Evolutionary conservation across 2,329 filamentous ascomycete species (phyloP).

Genomic region (Talaromyces sp.): DNA sequence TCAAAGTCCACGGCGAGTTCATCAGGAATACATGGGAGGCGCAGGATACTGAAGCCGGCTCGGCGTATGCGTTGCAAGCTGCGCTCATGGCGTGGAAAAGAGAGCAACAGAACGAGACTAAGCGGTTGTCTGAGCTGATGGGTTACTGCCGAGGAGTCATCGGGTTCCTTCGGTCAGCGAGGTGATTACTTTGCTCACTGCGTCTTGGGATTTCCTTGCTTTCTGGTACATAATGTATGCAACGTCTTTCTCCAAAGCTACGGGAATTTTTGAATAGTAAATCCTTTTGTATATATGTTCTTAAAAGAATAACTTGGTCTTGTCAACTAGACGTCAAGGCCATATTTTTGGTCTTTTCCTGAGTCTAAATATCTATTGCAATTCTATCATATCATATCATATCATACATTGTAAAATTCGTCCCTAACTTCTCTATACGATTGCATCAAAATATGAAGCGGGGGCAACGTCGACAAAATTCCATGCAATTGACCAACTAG

Average conservation of each 20-base stretch:
- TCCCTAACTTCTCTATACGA: constrained; percentile 18
- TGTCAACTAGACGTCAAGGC: neutral
- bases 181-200: neutral
- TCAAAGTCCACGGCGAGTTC: constrained; percentile 68
- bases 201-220: neutral
- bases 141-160: constrained; percentile 86
- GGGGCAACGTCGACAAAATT: constrained; percentile 23
- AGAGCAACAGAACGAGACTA: constrained; percentile 66
- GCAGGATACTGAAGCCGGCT: constrained; percentile 28
- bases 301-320: neutral
- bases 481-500: constrained; percentile 11
- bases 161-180: constrained; percentile 63
- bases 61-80: constrained; percentile 50
- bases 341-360: too few species aligned
- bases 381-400: neutral
- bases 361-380: neutral
- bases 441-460: constrained; percentile 24
- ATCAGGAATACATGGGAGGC: constrained; percentile 30
- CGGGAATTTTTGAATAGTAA: neutral
- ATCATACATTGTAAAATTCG: constrained; percentile 5
- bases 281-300: neutral
- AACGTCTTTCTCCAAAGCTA: neutral
- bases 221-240: neutral
- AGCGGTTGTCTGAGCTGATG: constrained; percentile 67
- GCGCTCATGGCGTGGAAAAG: constrained; percentile 65